Conservation (phyloP, 768 basidiomycete genomes). For the Exidia glandulosa region DNA sequence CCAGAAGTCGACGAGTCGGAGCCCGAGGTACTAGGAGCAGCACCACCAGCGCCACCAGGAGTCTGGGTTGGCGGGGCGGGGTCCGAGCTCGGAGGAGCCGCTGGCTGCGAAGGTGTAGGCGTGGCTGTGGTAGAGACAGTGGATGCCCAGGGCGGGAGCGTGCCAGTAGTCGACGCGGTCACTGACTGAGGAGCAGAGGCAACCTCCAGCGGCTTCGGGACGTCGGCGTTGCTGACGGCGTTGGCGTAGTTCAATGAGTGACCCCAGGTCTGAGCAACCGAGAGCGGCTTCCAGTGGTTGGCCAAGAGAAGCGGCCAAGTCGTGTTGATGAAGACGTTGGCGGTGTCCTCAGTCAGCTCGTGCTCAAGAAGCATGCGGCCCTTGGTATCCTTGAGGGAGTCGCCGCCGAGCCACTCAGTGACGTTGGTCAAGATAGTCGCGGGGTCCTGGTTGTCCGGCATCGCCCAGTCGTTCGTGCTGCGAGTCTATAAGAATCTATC, state of each 20-base stretch:
- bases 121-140: background rate
- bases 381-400: constrained; percentile 52
- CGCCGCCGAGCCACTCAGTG: constrained; percentile 43
- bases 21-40: background rate
- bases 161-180: too few species aligned
- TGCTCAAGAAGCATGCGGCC: constrained; percentile 83
- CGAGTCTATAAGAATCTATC: background rate
- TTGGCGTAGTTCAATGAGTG: constrained; percentile 9
- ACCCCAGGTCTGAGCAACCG: constrained; percentile 8
- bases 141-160: too few species aligned
- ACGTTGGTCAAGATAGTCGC: constrained; percentile 20
- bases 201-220: too few species aligned
- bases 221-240: too few species aligned
- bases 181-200: background rate
- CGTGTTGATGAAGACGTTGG: constrained; percentile 53
- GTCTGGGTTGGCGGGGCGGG: too few species aligned
- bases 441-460: constrained; percentile 19
- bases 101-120: too few species aligned
- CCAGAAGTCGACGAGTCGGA: too few species aligned
- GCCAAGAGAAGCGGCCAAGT: constrained; percentile 22
- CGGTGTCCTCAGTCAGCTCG: constrained; percentile 52
- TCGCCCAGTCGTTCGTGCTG: constrained; percentile 55
- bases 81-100: too few species aligned
- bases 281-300: background rate
- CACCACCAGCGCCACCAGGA: too few species aligned